Conservation (phyloP, 768 basidiomycete species). For the Suillus subluteus region DNA sequence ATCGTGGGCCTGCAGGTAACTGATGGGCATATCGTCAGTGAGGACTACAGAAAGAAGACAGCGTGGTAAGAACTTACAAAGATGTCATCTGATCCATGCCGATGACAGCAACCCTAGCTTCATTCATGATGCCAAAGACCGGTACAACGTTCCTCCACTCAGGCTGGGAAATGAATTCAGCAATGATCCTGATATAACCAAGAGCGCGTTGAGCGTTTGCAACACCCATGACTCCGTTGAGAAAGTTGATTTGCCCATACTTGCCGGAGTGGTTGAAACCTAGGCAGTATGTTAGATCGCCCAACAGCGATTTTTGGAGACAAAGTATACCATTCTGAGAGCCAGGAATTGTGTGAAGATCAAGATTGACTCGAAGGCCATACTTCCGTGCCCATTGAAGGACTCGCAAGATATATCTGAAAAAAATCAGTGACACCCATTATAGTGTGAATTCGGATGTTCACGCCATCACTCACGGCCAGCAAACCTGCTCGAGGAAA, state of each 20-base stretch:
- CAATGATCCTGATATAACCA: conserved; percentile 72
- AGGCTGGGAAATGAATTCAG: conserved; percentile 82
- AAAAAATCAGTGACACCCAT: background rate
- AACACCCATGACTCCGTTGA: conserved; percentile 78
- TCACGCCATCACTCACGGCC: conserved; percentile 55
- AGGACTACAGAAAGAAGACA: background rate
- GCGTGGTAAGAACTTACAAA: conserved; percentile 53
- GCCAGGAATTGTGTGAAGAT: conserved; percentile 81
- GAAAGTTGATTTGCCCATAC: conserved; percentile 62
- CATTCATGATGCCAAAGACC: conserved; percentile 68
- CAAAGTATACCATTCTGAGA: conserved; percentile 64
- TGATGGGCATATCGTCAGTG: conserved; percentile 24
- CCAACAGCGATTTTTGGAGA: background rate
- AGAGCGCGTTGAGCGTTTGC: conserved; percentile 84
- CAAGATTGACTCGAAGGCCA: conserved; percentile 81
- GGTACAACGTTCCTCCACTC: conserved; percentile 66
- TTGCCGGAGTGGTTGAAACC: conserved; percentile 67
- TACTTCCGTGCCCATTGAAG: conserved; percentile 89
- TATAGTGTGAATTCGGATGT: conserved; percentile 6
- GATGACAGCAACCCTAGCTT: conserved; percentile 54
- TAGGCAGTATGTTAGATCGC: conserved; percentile 22
- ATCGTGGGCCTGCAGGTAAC: conserved; percentile 60
- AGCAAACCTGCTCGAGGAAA: conserved; percentile 71
- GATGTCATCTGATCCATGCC: conserved; percentile 55
- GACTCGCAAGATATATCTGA: conserved; percentile 72